Percentiles rank a stretch among this genome's conserved stretches.
phyloP scores from a whole-genome alignment of 2,329 filamentous ascomycete genomes.

The Microcyclosporella mali region DNA sequence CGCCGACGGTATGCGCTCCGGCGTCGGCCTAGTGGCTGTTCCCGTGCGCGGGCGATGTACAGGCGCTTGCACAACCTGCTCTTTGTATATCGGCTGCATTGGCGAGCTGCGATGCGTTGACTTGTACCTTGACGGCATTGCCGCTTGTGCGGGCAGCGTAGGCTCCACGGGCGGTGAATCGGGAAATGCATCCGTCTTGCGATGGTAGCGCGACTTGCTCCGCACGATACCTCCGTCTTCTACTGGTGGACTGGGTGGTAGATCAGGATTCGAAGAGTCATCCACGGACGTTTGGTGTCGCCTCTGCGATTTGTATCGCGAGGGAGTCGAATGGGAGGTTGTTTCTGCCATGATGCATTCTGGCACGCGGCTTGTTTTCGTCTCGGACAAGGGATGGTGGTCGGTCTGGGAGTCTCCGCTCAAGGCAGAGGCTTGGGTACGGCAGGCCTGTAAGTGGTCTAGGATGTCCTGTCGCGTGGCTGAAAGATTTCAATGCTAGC shows the following conservation, averaged over 20 bases:
- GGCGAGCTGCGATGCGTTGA: constrained; percentile 16
- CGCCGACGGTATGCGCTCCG: constrained; percentile 1
- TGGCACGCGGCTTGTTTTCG: background rate
- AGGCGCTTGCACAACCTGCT: constrained; percentile 12
- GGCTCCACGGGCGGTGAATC: constrained; percentile 8
- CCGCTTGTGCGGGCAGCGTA: constrained; percentile 10
- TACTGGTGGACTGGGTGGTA: constrained; percentile 10
- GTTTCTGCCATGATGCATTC: constrained; percentile 17
- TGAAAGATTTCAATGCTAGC: too few relatives aligned
- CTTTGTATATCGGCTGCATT: constrained; percentile 13
- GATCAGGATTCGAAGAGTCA: constrained; percentile 4
- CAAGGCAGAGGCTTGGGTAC: too few relatives aligned
- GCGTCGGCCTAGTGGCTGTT: constrained; percentile 4
- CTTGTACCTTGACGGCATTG: constrained; percentile 16
- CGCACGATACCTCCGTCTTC: constrained; percentile 20
- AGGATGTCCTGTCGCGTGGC: too few relatives aligned
- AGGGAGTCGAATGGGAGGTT: constrained; percentile 8
- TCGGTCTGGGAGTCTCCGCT: too few relatives aligned
- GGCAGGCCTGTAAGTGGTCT: too few relatives aligned
- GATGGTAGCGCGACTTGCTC: constrained; percentile 29
- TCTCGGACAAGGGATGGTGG: too few relatives aligned
- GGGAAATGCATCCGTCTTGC: constrained; percentile 15
- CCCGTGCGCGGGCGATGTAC: constrained; percentile 10
- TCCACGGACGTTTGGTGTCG: constrained; percentile 13
- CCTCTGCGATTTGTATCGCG: constrained; percentile 18